Evolutionary conservation across 2,329 filamentous ascomycete species (phyloP), one percentile per base, ranked within the genome.

Genomic region (Aureobasidium sp.): DNA sequence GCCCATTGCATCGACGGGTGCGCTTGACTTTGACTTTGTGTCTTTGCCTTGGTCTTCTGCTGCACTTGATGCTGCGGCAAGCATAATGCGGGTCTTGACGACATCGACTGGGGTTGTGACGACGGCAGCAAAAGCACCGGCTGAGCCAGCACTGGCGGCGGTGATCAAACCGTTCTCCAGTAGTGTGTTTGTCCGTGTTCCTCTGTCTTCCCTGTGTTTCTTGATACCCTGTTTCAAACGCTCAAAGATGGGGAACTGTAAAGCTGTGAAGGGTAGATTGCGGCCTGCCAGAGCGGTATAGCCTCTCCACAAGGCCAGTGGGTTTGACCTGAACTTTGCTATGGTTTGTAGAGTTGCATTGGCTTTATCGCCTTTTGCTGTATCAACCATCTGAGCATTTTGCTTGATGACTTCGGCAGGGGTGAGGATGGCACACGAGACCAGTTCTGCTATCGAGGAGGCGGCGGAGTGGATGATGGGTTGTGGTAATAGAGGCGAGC

Each of bases 391-490:
- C 73, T 96, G 91, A 0, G 92, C 91, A 73, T 96, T 96, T 72
- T 96, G 91, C 76, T 97, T 96, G 65, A 96, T 84, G 8, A 96
- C 90, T 72, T 96, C 91, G 14, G 91, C 90, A 0, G 91, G 92
- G 0, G 91, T 93, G 39, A 96, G 82, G 64, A 96, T 89, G 25
- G 91, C 80, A 71, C 92, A 96, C 6, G 90, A 92, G 3, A 91
- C 89, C 67, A 91, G 82, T 74, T 97, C 92, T 1, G 88, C 92
- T 16, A 85, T 76, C 2, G 85, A 87, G 1, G 90, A 95, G 13
- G 91, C 87, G 3, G 82, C 74, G 6, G 88, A 82, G 71, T 96
- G 88, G 61, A 91, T 82, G 10, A 91, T 66, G 0, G 90, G 85
- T 55, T 83, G 79, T 1, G 90, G 89, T 0, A 91, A 71, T 5